phyloP scores from a whole-genome alignment of 495 filamentous ascomycete species.

The Aeminium ludgeri region DNA sequence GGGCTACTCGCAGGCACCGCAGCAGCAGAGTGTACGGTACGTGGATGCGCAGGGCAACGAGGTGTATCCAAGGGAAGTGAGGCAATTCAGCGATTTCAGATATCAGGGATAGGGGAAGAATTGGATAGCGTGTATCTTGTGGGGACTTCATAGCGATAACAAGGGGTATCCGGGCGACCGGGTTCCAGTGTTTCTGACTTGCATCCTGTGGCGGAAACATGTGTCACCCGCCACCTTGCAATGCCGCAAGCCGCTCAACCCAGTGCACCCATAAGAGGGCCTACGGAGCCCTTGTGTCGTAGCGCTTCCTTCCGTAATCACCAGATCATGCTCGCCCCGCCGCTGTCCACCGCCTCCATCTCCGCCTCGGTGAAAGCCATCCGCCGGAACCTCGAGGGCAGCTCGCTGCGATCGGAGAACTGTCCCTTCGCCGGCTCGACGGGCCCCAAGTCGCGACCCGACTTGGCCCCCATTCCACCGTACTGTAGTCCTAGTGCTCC shows the following conservation, averaged over 20 bases:
- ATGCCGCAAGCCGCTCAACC: no score
- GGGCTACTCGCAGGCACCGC: conserved; percentile 1
- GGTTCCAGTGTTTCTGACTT: no score
- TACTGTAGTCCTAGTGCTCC: background rate
- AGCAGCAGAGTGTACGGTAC: conserved; percentile 8
- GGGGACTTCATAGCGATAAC: no score
- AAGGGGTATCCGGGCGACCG: no score
- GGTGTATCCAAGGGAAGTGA: conserved; percentile 6
- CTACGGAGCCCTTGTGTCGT: no score
- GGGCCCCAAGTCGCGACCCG: conserved; percentile 53
- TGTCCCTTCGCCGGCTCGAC: conserved; percentile 54
- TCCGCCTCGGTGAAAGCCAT: conserved; percentile 55
- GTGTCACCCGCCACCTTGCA: no score
- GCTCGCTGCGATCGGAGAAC: conserved; percentile 76
- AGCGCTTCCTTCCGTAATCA: background rate
- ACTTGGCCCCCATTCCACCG: conserved; percentile 43
- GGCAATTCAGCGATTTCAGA: conserved; percentile 7
- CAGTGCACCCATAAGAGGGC: no score
- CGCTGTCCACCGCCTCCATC: conserved; percentile 90
- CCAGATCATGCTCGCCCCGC: conserved; percentile 50
- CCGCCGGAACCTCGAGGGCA: conserved; percentile 69
- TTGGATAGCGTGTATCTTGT: background rate
- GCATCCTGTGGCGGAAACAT: no score
- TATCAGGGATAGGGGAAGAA: background rate
- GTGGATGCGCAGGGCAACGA: conserved; percentile 13